Conservation (phyloP, 495 filamentous ascomycete species). For the Trichocladium antarcticum region DNA sequence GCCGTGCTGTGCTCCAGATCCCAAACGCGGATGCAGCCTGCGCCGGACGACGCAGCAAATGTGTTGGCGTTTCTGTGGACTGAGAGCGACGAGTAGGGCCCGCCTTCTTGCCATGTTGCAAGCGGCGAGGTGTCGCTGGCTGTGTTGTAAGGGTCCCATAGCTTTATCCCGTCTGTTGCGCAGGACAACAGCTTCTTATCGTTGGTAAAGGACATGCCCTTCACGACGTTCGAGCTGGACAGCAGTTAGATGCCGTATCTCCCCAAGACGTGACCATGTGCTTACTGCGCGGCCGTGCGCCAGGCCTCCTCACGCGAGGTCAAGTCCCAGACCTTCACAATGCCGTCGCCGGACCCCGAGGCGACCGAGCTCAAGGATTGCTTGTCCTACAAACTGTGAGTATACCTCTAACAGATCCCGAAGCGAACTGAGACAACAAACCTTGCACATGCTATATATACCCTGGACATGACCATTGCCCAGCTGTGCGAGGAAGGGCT, state of each 20-base stretch:
- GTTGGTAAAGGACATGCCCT: slow-evolving; percentile 77
- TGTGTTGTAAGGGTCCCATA: slow-evolving; percentile 81
- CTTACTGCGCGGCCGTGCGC: slow-evolving; percentile 62
- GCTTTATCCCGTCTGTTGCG: slow-evolving; percentile 75
- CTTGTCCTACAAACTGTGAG: slow-evolving; percentile 42
- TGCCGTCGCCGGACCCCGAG: slow-evolving; percentile 72
- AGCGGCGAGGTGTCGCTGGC: slow-evolving; percentile 50
- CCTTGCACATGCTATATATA: slow-evolving; percentile 61
- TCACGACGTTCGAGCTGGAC: slow-evolving; percentile 59
- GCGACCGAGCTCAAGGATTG: slow-evolving; percentile 58
- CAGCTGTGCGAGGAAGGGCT: slow-evolving; percentile 80
- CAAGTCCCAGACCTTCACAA: slow-evolving; percentile 92
- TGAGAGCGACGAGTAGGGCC: slow-evolving; percentile 73
- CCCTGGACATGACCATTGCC: slow-evolving; percentile 91
- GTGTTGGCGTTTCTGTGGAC: slow-evolving; percentile 61
- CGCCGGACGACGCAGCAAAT: slow-evolving; percentile 67
- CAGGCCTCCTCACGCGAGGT: slow-evolving; percentile 60
- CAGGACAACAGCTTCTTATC: slow-evolving; percentile 83
- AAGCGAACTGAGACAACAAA: neutral
- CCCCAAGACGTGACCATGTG: neutral
- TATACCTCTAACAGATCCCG: neutral
- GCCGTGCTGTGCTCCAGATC: slow-evolving; percentile 57
- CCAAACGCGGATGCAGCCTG: slow-evolving; percentile 80
- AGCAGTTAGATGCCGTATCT: neutral
- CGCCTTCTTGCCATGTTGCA: slow-evolving; percentile 70